phyloP scores from a whole-genome alignment of 1,139 yeast genomes.

The Geotrichum europaeum region DNA sequence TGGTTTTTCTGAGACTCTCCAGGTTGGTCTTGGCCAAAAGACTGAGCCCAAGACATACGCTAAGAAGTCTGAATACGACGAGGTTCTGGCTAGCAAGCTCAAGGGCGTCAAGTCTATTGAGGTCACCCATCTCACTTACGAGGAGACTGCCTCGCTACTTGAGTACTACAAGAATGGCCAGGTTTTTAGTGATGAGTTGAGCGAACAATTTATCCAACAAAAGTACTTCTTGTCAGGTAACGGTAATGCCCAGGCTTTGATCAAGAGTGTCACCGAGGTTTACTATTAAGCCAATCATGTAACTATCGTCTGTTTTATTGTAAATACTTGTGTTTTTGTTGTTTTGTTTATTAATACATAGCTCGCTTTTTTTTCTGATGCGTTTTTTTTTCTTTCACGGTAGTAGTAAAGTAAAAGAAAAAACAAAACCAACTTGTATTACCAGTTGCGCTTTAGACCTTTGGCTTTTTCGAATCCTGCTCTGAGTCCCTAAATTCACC shows the following conservation, averaged over 20 bases:
- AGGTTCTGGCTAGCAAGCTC: constrained; percentile 42
- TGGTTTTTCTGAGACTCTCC: constrained; percentile 47
- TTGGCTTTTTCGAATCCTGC: background rate
- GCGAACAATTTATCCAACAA: constrained; percentile 42
- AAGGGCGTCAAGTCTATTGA: constrained; percentile 42
- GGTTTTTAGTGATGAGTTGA: constrained; percentile 43
- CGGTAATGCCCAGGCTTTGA: constrained; percentile 15
- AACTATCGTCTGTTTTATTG: background rate
- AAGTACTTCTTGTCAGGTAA: constrained; percentile 57
- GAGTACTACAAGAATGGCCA: constrained; percentile 52
- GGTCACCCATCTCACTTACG: constrained; percentile 48
- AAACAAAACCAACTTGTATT: background rate
- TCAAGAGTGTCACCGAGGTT: constrained; percentile 13
- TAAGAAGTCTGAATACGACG: constrained; percentile 47
- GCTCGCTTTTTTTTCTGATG: background rate
- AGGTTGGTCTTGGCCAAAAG: constrained; percentile 50
- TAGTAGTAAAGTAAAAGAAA: background rate
- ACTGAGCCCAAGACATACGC: constrained; percentile 55
- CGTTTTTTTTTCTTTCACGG: background rate
- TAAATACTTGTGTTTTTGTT: background rate
- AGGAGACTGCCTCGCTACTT: constrained; percentile 51
- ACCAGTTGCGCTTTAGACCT: background rate
- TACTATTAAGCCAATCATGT: background rate
- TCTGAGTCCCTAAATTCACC: background rate
- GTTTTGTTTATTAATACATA: background rate